A percentile compares a stretch with the other conserved stretches of the same genome.
phyloP scores from a whole-genome alignment of 805 yeast genomes.

The Phaffomyces antillensis region DNA sequence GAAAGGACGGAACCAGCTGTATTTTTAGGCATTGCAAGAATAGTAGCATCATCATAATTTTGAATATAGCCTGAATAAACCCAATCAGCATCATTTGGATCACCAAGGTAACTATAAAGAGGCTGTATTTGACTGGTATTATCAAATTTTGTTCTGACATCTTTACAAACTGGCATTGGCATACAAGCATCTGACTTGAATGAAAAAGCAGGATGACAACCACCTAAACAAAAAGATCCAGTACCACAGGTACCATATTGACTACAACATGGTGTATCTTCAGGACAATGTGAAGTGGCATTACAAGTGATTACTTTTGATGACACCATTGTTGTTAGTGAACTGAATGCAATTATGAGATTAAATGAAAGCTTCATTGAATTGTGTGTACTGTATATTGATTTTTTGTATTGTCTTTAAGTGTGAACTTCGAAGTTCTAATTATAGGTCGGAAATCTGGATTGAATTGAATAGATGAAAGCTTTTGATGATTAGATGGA shows the following conservation, averaged over 20 bases:
- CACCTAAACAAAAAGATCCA: constrained; percentile 74
- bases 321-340: too few species aligned
- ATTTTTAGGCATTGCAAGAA: constrained; percentile 73
- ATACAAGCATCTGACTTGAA: constrained; percentile 54
- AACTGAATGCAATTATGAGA: too few species aligned
- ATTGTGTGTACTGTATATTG: too few species aligned
- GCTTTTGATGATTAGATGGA: too few species aligned
- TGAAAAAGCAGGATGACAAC: constrained; percentile 63
- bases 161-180: constrained; percentile 74
- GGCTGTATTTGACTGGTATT: constrained; percentile 23
- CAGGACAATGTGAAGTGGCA: constrained; percentile 57
- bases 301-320: constrained; percentile 36
- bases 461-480: too few species aligned
- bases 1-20: constrained; percentile 76
- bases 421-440: too few species aligned
- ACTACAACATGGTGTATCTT: constrained; percentile 77
- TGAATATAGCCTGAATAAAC: constrained; percentile 49
- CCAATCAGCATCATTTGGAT: constrained; percentile 63
- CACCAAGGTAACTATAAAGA: constrained; percentile 44
- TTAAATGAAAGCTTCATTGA: neutral
- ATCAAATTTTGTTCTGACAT: constrained; percentile 36
- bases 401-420: too few species aligned
- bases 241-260: constrained; percentile 76
- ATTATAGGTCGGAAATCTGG: too few species aligned
- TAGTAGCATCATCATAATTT: constrained; percentile 47